These are phyloP conservation scores for Vicia villosa DNA, from an alignment of 306 rosid species.

Conservation along the genomic window DNA sequence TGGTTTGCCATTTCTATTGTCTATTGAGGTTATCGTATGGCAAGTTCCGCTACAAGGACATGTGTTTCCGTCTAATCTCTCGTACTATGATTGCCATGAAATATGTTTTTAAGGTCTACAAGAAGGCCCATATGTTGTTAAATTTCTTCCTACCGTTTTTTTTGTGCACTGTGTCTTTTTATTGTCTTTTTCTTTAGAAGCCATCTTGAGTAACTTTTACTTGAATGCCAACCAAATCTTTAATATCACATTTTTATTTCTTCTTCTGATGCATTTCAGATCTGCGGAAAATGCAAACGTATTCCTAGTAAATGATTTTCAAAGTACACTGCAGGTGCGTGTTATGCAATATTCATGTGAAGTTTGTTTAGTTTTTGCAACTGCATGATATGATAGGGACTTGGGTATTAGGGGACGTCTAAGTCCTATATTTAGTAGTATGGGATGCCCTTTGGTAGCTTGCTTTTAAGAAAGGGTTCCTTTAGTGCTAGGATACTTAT, in stretches of 20 bases:
- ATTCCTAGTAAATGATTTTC: slow-evolving; percentile 85
- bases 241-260: slow-evolving; percentile 33
- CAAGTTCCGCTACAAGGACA: slow-evolving; percentile 7
- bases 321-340: slow-evolving; percentile 91
- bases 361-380: slow-evolving; percentile 25
- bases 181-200: not conserved
- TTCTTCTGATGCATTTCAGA: slow-evolving; percentile 50
- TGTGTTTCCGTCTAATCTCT: not conserved
- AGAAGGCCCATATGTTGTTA: slow-evolving; percentile 5
- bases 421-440: not conserved
- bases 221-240: slow-evolving; percentile 20
- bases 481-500: not conserved
- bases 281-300: slow-evolving; percentile 90
- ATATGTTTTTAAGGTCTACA: slow-evolving; percentile 9
- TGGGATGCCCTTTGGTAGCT: not conserved
- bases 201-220: not conserved
- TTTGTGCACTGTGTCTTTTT: not conserved
- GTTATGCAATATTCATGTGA: slow-evolving; percentile 40
- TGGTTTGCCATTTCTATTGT: not conserved
- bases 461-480: slow-evolving; percentile 8
- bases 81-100: not conserved
- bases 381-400: slow-evolving; percentile 5
- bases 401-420: not conserved
- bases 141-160: slow-evolving; percentile 6
- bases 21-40: not conserved